Base-by-base conservation (phyloP, 306 rosid species). In the cucumber (Cucumis sativus) region DNA sequence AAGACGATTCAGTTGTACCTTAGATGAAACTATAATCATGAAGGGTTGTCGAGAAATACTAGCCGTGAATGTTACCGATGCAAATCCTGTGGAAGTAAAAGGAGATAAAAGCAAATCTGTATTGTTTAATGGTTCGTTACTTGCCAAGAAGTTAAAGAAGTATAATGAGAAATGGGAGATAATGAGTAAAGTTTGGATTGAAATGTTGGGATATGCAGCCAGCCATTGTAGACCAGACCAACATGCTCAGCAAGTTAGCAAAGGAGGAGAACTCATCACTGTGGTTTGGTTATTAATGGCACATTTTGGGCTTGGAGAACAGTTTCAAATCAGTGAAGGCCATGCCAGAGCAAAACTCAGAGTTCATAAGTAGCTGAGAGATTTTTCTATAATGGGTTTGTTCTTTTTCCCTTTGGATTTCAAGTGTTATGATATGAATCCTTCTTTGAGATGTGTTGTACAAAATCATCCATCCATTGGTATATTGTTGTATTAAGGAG, bases 261-360 rank as follows among this genome's bases (percentile, higher is more conserved):
- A 68, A 77, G 88, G 74, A 10, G 88, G 88, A 20, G 83, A 85
- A 84, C 62, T 62, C 68, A 33, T 85, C 17, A 78, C 86, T 0
- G 12, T 85, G 47, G 75, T 85, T 70, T 83, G 84, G 88, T 49
- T 85, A 1, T 21, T 83, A 8, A 80, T 80, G 84, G 67, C 76
- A 69, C 88, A 83, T 62, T 70, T 85, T 25, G 83, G 88, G 0
- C 60, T 85, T 30, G 81, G 83, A 14, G 72, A 33, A 28, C 88
- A 85, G 37, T 83, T 83, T 9, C 88, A 80, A 33, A 83, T 85
- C 59, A 82, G 78, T 63, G 79, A 85, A 25, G 86, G 88, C 4
- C 82, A 85, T 10, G 88, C 79, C 33, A 82, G 68, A 80, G 84
- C 82, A 17, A 82, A 85, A 74, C 51, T 84, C 35, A 51, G 72